Conservation (phyloP, 2,329 filamentous ascomycete species). For the Phaeosphaeria sp. region DNA sequence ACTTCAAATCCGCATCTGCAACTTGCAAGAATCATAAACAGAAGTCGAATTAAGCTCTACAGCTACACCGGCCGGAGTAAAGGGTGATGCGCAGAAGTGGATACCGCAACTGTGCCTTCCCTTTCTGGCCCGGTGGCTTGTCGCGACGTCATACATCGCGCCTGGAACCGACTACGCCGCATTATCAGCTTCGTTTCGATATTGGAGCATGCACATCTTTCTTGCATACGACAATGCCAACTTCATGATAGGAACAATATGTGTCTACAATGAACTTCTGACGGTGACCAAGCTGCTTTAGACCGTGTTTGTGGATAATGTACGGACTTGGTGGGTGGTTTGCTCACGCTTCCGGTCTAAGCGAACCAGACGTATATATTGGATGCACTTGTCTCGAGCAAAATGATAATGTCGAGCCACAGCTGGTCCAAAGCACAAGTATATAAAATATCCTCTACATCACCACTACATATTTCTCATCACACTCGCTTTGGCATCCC, state of each 20-base stretch:
- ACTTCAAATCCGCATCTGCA: neutral
- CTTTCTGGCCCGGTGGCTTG: slow-evolving; percentile 19
- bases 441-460: neutral
- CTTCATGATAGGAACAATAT: no score
- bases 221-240: neutral
- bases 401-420: neutral
- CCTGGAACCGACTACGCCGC: neutral
- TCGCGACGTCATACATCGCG: slow-evolving; percentile 2
- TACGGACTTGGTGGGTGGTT: no score
- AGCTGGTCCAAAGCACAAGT: no score
- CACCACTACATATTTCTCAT: neutral
- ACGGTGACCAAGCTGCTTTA: no score
- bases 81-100: slow-evolving; percentile 27
- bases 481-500: neutral
- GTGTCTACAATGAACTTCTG: neutral
- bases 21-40: neutral
- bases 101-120: slow-evolving; percentile 27
- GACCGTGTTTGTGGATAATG: no score
- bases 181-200: neutral
- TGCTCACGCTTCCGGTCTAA: no score
- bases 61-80: slow-evolving; percentile 25
- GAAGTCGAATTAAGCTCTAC: slow-evolving; percentile 31
- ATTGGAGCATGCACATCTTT: neutral
- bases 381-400: neutral
- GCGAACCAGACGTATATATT: neutral